Conservation (phyloP, 441 rosid species). For the Gossypium davidsonii region DNA sequence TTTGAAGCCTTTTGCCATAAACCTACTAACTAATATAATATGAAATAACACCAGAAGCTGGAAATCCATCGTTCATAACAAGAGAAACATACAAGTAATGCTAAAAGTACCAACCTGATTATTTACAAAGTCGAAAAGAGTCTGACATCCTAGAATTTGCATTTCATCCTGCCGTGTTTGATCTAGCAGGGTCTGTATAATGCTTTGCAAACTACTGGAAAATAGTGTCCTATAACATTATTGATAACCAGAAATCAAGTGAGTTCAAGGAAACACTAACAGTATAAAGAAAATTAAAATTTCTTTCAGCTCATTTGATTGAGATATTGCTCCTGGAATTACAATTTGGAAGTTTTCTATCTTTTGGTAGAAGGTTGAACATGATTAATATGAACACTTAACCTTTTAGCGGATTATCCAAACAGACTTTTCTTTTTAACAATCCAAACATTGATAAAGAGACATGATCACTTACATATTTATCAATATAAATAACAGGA, state of each 20-base stretch:
- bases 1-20: conserved; percentile 1
- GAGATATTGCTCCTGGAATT: not conserved
- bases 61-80: not conserved
- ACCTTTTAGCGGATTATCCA: not conserved
- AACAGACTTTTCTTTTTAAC: not conserved
- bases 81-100: not conserved
- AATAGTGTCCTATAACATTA: conserved; percentile 60
- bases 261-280: conserved; percentile 10
- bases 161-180: conserved; percentile 68
- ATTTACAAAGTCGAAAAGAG: conserved; percentile 73
- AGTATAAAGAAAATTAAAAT: not conserved
- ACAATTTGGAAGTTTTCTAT: not conserved
- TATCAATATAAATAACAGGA: not conserved
- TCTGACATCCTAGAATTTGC: conserved; percentile 71
- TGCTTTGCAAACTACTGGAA: conserved; percentile 71
- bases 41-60: conserved; percentile 14
- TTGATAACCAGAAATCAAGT: conserved; percentile 13
- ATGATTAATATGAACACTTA: not conserved
- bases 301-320: not conserved
- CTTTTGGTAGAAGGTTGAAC: not conserved
- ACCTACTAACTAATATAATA: conserved; percentile 8
- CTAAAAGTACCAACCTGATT: conserved; percentile 61
- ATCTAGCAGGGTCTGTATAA: conserved; percentile 68
- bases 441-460: conserved; percentile 4
- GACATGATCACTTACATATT: not conserved